Base-by-base conservation (phyloP, 2,329 filamentous ascomycete genomes). In the Colletotrichum sp. region DNA sequence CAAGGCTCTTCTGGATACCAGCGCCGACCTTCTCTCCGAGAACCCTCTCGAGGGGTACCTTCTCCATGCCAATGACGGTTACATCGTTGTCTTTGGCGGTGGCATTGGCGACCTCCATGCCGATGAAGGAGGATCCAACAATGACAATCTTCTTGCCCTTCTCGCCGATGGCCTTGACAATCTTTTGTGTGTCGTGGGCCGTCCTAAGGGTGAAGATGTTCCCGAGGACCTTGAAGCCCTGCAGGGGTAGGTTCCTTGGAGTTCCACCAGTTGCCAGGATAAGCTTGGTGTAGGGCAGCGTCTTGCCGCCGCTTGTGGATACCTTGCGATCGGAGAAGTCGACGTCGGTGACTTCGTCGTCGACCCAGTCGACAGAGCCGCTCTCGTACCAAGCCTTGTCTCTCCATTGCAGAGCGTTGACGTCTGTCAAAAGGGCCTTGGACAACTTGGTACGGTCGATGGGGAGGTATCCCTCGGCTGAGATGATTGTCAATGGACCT, bases 371-470 rank as follows among this genome's bases (percentile, higher is more conserved):
- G 13, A 94, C 87, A 18, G 86, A 88, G 18, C 88, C 91, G 12
- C 86, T 86, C 73, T 93, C 93, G 84, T 95, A 99, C 91, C 95
- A 98, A 39, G 93, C 92, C 78, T 92, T 90, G 69, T 95, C 91
- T 77, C 97, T 91, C 89, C 93, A 94, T 57, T 94, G 92, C 59
- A 98, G 86, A 86, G 98, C 98, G 60, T 90, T 89, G 2, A 92
- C 85, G 82, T 99, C 96, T 8, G 95, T 92, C 77, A 98, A 90
- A 15, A 99, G 89, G 1, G 96, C 95, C 86, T 99, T 99, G 82
- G 96, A 98, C 57, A 99, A 90, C 88, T 99, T 99, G 13, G 97
- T 95, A 24, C 97, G 92, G 86, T 99, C 97, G 80, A 99, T 96
- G 36, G 96, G 96, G 39, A 94, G 90, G 83, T 97, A 94, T 26